Evolutionary conservation across 2,329 filamentous ascomycete genomes (phyloP), one percentile per base, ranked within the genome.

Genomic region (Didymella pomorum): DNA sequence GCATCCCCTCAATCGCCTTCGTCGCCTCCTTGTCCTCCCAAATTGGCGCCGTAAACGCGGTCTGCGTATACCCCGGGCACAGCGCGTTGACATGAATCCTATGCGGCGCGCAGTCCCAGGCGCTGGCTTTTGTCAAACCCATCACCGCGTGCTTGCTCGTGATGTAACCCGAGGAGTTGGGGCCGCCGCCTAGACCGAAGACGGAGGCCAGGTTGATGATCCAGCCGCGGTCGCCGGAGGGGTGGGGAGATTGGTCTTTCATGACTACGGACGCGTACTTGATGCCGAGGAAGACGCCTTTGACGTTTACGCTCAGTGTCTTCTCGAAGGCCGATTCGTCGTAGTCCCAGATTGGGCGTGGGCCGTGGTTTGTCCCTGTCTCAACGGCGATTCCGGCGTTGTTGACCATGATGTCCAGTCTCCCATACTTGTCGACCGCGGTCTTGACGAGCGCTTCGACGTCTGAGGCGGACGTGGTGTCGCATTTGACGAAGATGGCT

Each of bases 151-250:
- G 81, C 60, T 85, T 86, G 0, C 79, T 81, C 0, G 82, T 77
- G 11, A 75, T 73, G 48, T 85, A 86, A 2, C 66, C 8, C 52
- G 62, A 67, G 6, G 52, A 56, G 8, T 23, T 14, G 2, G 43
- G 14, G 0, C 54, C 55, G 28, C 58, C 50, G 18, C 47, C 47
- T 10, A 54, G 42, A 12, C 48, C 52, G 28, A 54, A 84, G 63
- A 86, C 81, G 53, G 79, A 82, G 0, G 83, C 76, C 2, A 85
- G 72, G 65, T 87, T 87, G 58, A 87, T 76, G 63, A 87, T 87
- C 64, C 77, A 76, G 3, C 84, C 85, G 29, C 83, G 71, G 52
- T 76, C 71, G 12, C 71, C 70, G 26, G 42, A 65, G 20, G 62
- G 23, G 4, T 74, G 69, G 0, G 74, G 76, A 0, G 79, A 71